A percentile compares a stretch with the other conserved stretches of the same genome.
Evolutionary conservation across 1,284 basidiomycete genomes (phyloP).

Genomic region (Leucoagaricus sp.): DNA sequence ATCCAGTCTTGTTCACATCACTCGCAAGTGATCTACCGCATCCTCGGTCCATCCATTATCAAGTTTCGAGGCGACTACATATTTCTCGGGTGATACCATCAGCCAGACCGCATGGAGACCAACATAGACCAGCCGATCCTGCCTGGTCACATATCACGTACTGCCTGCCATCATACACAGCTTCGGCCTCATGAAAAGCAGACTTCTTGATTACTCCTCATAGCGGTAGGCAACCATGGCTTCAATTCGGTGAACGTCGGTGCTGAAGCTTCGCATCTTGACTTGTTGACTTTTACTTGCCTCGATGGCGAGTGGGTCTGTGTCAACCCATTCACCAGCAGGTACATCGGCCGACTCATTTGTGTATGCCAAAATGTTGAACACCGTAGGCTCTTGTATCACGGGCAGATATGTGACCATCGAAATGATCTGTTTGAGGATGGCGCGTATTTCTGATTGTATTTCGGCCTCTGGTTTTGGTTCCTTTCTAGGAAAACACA

Average conservation of each 20-base stretch:
- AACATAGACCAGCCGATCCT: no score
- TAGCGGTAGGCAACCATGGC: constrained; percentile 87
- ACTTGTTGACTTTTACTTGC: constrained; percentile 97
- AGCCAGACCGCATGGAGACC: not conserved
- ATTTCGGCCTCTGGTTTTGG: constrained; percentile 89
- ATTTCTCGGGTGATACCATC: constrained; percentile 7
- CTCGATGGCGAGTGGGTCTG: constrained; percentile 93
- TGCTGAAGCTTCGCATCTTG: constrained; percentile 87
- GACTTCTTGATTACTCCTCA: constrained; percentile 46
- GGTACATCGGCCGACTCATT: constrained; percentile 86
- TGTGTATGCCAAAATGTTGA: constrained; percentile 96
- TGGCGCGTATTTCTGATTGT: constrained; percentile 95
- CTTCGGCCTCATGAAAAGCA: not conserved
- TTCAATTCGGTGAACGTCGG: constrained; percentile 88
- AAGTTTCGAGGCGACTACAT: not conserved
- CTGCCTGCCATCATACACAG: constrained; percentile 1
- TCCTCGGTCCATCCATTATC: constrained; percentile 1
- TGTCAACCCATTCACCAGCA: constrained; percentile 91
- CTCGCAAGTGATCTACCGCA: constrained; percentile 15
- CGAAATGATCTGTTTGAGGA: constrained; percentile 98
- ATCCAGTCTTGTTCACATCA: not conserved
- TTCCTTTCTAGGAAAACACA: constrained; percentile 38
- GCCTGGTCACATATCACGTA: no score
- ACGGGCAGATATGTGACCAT: constrained; percentile 95
- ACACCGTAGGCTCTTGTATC: constrained; percentile 91